Evolutionary conservation across 225 moss, liverwort and hornwort species (phyloP), one percentile per base, ranked within the genome.

Genomic region (Bryoerythrophyllum caledonicum): DNA sequence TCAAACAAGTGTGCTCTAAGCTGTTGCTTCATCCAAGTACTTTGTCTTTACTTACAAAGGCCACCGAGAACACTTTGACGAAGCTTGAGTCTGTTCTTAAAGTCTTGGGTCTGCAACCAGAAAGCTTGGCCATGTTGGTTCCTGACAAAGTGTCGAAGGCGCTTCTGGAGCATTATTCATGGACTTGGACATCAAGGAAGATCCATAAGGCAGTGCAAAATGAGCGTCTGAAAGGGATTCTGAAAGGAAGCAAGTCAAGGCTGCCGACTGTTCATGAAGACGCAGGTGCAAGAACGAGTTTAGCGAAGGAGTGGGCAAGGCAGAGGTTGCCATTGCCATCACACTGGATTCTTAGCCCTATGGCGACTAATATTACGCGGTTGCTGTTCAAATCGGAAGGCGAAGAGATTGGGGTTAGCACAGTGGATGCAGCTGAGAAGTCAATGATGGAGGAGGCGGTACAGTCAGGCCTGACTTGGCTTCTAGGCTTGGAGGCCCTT

Each of bases 261-360:
- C 73, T 96, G 65, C 67, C 85, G 10, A 80, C 87, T 51, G 87
- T 91, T 41, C 73, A 72, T 56, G 86, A 92, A 63, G 78, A 61
- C 32, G 49, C 63, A 68, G 79, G 74, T 51, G 66, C 23, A 67
- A 67, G 79, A 64, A 81, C 84, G 15, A 84, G 67, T 76, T 75
- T 97, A 73, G 83, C 81, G 19, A 79, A 43, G 72, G 94, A 92
- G 80, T 99, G 93, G 91, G 90, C 86, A 28, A 89, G 99, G 66
- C 99, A 95, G 85, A 95, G 95, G 74, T 49, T 95, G 26, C 99
- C 99, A 32, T 76, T 99, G 62, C 99, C 99, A 48, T 81, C 91
- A 10, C 90, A 99, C 68, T 99, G 99, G 99, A 86, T 91, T 37
- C 89, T 92, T 13, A 95, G 99, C 77, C 91, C 99, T 20, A 80